Evolutionary conservation across 2,329 filamentous ascomycete species (phyloP).

Genomic region (Botrytis hyacinthi): DNA sequence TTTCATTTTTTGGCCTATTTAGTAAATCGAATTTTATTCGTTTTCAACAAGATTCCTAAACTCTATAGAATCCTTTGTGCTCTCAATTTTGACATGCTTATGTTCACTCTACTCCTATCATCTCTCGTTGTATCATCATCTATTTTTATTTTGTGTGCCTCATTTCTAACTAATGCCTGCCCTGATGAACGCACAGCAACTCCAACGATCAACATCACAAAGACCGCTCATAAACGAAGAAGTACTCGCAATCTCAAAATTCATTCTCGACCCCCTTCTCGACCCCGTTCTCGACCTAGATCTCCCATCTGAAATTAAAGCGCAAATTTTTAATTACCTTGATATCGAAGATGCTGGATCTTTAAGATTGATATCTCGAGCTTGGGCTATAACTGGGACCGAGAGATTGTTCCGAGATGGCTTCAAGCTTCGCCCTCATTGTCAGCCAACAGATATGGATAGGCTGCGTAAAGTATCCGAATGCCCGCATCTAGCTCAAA

Average conservation of each 20-base stretch:
- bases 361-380: constrained; percentile 8
- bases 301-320: constrained; percentile 15
- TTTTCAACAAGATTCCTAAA: not conserved
- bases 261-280: not conserved
- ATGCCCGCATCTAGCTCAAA: constrained; percentile 11
- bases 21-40: not conserved
- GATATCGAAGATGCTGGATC: constrained; percentile 5
- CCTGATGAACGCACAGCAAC: not conserved
- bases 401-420: constrained; percentile 16
- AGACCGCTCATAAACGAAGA: not conserved
- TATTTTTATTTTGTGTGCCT: constrained; percentile 5
- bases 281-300: not conserved
- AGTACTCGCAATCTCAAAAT: not conserved
- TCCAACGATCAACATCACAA: not conserved
- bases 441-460: constrained; percentile 16
- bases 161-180: constrained; percentile 9
- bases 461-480: constrained; percentile 4
- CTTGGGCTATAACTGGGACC: constrained; percentile 16
- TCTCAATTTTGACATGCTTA: not conserved
- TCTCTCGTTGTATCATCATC: not conserved
- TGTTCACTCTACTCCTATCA: not conserved
- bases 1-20: not conserved
- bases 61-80: not conserved
- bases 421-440: constrained; percentile 19
- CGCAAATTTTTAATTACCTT: constrained; percentile 2